These are phyloP conservation scores for Lagenidium giganteum DNA, from an alignment of 352 stramenopile genomes.

Conservation along the genomic window DNA sequence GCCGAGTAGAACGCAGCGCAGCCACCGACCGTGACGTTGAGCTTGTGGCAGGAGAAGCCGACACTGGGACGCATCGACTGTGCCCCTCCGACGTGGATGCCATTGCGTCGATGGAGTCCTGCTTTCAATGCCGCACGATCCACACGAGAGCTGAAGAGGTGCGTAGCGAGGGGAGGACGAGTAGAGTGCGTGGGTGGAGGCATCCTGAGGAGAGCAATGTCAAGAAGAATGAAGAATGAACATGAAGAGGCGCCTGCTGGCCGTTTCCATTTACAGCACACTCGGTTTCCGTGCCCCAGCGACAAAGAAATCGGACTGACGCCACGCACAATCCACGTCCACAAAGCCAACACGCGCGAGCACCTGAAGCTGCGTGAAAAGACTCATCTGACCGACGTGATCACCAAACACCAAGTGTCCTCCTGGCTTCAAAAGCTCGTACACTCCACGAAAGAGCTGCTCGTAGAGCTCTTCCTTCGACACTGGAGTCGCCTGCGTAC, in stretches of 20 bases:
- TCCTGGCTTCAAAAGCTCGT: slow-evolving; percentile 42
- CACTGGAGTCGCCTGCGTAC: not conserved
- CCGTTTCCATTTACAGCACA: too few relatives aligned
- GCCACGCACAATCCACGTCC: slow-evolving; percentile 74
- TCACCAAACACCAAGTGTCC: slow-evolving; percentile 68
- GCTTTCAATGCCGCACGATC: too few relatives aligned
- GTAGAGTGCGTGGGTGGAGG: too few relatives aligned
- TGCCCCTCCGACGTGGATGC: not conserved
- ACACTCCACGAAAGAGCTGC: slow-evolving; percentile 48
- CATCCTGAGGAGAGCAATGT: too few relatives aligned
- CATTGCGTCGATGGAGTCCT: too few relatives aligned
- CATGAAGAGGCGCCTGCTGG: too few relatives aligned
- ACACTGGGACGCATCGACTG: slow-evolving; percentile 22
- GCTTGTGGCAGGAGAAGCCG: slow-evolving; percentile 23
- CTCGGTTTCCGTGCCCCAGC: slow-evolving; percentile 41
- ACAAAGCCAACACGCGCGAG: slow-evolving; percentile 56
- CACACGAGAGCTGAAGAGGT: too few relatives aligned
- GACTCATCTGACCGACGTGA: slow-evolving; percentile 58
- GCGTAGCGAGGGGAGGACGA: too few relatives aligned
- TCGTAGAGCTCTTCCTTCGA: slow-evolving; percentile 34
- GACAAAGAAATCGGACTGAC: slow-evolving; percentile 72
- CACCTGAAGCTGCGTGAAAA: slow-evolving; percentile 60
- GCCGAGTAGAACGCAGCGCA: slow-evolving; percentile 52
- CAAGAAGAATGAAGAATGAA: too few relatives aligned
- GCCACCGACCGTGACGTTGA: slow-evolving; percentile 38